Evolutionary conservation across 169 alveolate species (phyloP), one percentile per base, ranked within the genome.

Genomic region (Cryptosporidium baileyi): DNA sequence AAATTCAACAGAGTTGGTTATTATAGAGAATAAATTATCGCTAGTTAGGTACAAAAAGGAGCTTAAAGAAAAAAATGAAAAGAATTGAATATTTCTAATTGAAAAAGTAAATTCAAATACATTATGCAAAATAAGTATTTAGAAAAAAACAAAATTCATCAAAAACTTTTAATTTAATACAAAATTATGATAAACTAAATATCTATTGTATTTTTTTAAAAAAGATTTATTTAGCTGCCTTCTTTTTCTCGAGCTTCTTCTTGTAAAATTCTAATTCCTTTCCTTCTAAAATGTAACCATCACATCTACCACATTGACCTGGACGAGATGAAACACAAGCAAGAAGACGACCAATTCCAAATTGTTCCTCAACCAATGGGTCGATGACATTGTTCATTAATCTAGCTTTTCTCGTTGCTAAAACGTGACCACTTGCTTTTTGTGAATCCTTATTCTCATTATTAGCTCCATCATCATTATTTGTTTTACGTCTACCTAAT

Each of bases 271-370:
- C 96, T 88, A 97, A 95, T 91, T 97, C 99, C 88, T 94, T 98
- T 80, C 99, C 99, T 94, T 97, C 99, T 49, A 97, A 94, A 81
- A 97, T 94, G 91, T 96, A 97, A 32, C 99, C 99, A 80, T 96
- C 99, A 45, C 97, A 96, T 85, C 98, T 95, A 24, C 99, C 99
- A 65, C 95, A 91, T 90, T 97, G 98, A n/a, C 99, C 99, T 22
- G 99, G 99, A 88, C 99, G 95, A 74, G 98, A 95, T 81, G 98
- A 91, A 88, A 98, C 94, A 93, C 99, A 96, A 24, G 99, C 99
- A 74, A 96, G 91, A 59, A 97, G 93, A 82, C 99, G 94, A 80
- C 99, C 99, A 51, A 96, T 92, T 80, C 93, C 93, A 92, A 98
- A 96, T 92, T 96, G 98, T 67, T 97, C 99, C 88, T 95, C 96